A percentile compares a stretch with the other conserved stretches of the same genome.
phyloP scores from a whole-genome alignment of 306 rosid species.

The Inga laurina region DNA sequence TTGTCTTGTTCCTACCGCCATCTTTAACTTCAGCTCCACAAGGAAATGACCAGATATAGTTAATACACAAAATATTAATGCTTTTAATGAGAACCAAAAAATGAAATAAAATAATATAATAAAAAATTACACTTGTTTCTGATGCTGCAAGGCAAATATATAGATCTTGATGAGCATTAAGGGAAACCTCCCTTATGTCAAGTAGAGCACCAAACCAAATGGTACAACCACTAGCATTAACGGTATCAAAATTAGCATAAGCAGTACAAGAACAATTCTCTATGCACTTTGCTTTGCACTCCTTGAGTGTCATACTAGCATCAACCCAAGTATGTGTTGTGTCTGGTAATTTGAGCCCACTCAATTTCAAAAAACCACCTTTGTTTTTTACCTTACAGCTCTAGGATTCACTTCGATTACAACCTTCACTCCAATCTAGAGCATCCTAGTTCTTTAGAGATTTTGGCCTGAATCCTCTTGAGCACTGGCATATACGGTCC shows the following conservation, averaged over 20 bases:
- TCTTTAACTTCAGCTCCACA: background rate
- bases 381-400: background rate
- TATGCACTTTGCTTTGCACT: slow-evolving; percentile 24
- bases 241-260: slow-evolving; percentile 32
- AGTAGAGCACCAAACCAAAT: slow-evolving; percentile 37
- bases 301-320: background rate
- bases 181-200: background rate
- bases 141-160: background rate
- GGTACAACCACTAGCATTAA: slow-evolving; percentile 30
- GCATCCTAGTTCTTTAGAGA: background rate
- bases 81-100: background rate
- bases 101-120: background rate
- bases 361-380: background rate
- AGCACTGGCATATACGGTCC: background rate
- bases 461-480: background rate
- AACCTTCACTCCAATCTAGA: background rate
- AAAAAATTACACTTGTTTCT: background rate
- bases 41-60: background rate
- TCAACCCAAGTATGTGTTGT: slow-evolving; percentile 14
- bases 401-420: background rate
- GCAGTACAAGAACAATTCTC: slow-evolving; percentile 32
- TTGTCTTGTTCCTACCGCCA: background rate
- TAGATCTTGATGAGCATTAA: background rate
- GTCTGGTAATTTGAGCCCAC: slow-evolving; percentile 25
- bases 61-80: too few relatives aligned